Percentiles rank a stretch among this genome's conserved stretches.
Evolutionary conservation across 2,329 filamentous ascomycete genomes (phyloP).

Genomic region (Aspergillus brasiliensis): DNA sequence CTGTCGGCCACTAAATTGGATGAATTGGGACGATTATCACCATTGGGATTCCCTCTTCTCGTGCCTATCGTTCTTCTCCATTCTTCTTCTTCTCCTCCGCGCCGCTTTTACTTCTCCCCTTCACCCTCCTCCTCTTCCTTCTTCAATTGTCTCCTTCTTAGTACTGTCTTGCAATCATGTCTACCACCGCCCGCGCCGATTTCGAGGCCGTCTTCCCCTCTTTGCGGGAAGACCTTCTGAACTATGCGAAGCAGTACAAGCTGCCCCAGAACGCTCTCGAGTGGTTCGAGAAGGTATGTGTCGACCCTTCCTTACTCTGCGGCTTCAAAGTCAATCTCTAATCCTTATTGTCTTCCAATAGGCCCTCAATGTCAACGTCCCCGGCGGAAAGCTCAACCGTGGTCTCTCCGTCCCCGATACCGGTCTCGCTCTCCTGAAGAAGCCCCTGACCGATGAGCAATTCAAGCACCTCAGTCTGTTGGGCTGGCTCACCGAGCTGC

Average conservation of each 20-base stretch:
- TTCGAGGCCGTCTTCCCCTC: constrained; percentile 90
- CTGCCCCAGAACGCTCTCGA: constrained; percentile 76
- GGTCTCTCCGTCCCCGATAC: constrained; percentile 98
- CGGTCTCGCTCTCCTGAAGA: constrained; percentile 73
- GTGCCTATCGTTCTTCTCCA: background rate
- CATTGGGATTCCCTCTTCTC: background rate
- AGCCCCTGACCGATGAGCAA: constrained; percentile 73
- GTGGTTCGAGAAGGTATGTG: constrained; percentile 79
- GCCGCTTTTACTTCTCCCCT: background rate
- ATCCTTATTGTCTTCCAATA: constrained; percentile 41
- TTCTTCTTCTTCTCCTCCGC: background rate
- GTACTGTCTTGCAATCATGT: constrained; percentile 52
- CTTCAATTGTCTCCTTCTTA: background rate
- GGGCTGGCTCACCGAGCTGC: constrained; percentile 96
- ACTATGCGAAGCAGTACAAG: constrained; percentile 78
- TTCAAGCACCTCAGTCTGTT: constrained; percentile 86
- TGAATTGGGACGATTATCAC: background rate
- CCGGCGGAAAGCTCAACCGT: constrained; percentile 97
- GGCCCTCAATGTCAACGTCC: constrained; percentile 81
- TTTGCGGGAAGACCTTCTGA: constrained; percentile 78
- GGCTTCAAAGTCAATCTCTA: background rate
- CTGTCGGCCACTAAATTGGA: background rate
- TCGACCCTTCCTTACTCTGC: background rate
- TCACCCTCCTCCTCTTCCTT: constrained; percentile 3
- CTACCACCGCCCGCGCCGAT: constrained; percentile 68